phyloP scores from a whole-genome alignment of 2,329 filamentous ascomycete genomes.

The Calycina herbarum region DNA sequence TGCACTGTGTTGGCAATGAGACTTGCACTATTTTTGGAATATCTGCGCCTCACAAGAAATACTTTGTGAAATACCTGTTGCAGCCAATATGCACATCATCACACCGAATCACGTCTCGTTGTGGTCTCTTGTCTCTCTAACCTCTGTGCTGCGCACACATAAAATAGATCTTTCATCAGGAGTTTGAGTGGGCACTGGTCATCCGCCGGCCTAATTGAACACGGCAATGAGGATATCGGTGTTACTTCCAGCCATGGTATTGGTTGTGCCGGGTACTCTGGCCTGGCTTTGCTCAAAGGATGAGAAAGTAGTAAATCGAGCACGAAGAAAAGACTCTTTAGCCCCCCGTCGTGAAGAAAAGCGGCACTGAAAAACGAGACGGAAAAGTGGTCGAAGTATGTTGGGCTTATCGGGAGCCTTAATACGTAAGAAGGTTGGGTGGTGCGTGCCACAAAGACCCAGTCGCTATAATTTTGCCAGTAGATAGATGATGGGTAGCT shows the following conservation, averaged over 20 bases:
- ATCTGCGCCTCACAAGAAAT: conserved; percentile 10
- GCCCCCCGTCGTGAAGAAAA: neutral
- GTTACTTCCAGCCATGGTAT: neutral
- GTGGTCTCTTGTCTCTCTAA: neutral
- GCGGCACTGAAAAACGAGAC: neutral
- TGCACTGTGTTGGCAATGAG: conserved; percentile 1
- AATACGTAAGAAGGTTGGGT: neutral
- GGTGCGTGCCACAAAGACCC: neutral
- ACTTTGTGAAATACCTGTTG: conserved; percentile 4
- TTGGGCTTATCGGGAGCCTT: neutral
- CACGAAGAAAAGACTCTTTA: neutral
- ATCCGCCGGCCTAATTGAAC: neutral
- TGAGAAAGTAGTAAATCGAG: neutral
- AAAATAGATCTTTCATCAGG: neutral
- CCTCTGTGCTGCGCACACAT: conserved; percentile 1
- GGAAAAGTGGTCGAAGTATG: neutral
- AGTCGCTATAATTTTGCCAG: neutral
- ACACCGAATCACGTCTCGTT: conserved; percentile 8
- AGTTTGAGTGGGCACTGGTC: neutral
- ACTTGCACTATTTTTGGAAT: conserved; percentile 1
- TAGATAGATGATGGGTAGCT: too few relatives aligned
- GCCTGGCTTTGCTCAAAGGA: neutral
- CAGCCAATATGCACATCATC: conserved; percentile 8
- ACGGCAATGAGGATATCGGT: neutral
- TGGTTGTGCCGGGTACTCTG: neutral